Evolutionary conservation across 2,329 filamentous ascomycete genomes (phyloP), one percentile per base, ranked within the genome.

Genomic region (Botryosphaeria agaves): DNA sequence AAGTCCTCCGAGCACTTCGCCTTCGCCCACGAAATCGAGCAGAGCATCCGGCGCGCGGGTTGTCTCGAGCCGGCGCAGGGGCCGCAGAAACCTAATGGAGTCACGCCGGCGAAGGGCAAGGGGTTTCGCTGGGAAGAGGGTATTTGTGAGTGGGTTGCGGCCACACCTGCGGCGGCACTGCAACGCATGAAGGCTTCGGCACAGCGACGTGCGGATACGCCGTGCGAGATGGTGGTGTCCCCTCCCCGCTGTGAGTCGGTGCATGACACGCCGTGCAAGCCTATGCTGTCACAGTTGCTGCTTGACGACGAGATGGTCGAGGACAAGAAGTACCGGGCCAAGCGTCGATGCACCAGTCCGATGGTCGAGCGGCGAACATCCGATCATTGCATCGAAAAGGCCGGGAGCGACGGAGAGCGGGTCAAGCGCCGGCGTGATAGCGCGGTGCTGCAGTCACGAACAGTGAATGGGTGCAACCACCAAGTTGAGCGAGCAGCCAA

Each of bases 141-240:
- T 7, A 51, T 61, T 20, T 53, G 54, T 15, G 57, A 61, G 35
- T 61, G 56, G 57, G 51, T 60, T n/a, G 43, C 47, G 1, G 52
- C 46, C 21, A 59, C 57, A 6, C 56, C 57, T 2, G 28, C 18
- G 18, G 15, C 6, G 5, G 17, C 28, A 6, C 15, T 14, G 9
- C 25, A 16, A 27, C n/a, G n/a, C n/a, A n/a, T n/a, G n/a, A n/a
- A n/a, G n/a, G n/a, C n/a, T n/a, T n/a, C n/a, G n/a, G n/a, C n/a
- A n/a, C n/a, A n/a, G n/a, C n/a, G n/a, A n/a, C n/a, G n/a, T n/a
- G 4, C 21, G 12, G 21, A 7, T 7, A 11, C 9, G 3, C 7
- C 7, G 4, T 12, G 3, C 21, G 21, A 7, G 3, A 23, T 23
- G 3, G 7, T 7, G 4, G 9, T 23, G 21, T 12, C 21, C 4